These are phyloP conservation scores for Ambrosiella xylebori DNA, from an alignment of 2,329 filamentous ascomycete species.

Conservation along the genomic window DNA sequence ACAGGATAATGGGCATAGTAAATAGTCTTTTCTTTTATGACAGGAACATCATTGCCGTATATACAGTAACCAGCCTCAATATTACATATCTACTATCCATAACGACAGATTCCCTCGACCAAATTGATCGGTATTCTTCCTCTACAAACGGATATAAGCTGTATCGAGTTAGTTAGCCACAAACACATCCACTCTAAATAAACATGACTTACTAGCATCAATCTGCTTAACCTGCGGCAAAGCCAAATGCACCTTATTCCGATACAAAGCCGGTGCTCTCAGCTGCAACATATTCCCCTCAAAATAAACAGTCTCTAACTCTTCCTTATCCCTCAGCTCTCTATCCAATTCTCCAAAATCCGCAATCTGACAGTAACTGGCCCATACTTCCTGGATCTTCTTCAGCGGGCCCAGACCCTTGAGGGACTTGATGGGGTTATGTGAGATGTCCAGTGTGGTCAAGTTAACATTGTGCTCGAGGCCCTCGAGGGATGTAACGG, in stretches of 20 bases:
- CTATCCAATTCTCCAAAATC: conserved; percentile 73
- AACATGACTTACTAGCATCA: conserved; percentile 72
- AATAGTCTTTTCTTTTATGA: background rate
- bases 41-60: background rate
- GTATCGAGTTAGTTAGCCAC: background rate
- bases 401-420: conserved; percentile 50
- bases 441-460: conserved; percentile 71
- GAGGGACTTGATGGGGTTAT: conserved; percentile 66
- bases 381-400: conserved; percentile 82
- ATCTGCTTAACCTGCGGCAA: conserved; percentile 83
- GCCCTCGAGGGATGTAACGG: conserved; percentile 59
- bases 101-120: no score
- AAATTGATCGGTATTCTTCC: background rate
- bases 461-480: conserved; percentile 51
- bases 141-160: conserved; percentile 4
- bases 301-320: conserved; percentile 82
- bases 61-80: no score
- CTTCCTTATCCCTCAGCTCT: conserved; percentile 59
- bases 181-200: background rate
- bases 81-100: no score
- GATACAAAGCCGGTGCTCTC: conserved; percentile 63
- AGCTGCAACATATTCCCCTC: conserved; percentile 85
- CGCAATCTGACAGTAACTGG: conserved; percentile 65
- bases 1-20: background rate
- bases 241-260: conserved; percentile 81